Evolutionary conservation across 495 filamentous ascomycete genomes (phyloP).

Genomic region (Penicillium malachiteum): DNA sequence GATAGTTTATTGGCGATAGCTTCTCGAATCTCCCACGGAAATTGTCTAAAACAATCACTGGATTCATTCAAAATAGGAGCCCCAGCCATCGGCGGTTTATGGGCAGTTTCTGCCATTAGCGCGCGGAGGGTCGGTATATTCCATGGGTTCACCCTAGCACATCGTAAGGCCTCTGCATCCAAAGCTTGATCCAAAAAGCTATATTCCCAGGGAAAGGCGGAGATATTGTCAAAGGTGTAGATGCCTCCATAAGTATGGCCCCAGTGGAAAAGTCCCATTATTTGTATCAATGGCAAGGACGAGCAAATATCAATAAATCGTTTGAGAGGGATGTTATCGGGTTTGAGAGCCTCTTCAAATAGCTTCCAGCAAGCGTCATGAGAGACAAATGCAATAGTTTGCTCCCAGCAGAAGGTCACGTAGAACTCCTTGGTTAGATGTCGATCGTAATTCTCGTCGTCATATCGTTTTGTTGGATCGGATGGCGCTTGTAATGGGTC

Average conservation of each 20-base stretch:
- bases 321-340: neutral
- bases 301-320: neutral
- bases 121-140: neutral
- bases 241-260: neutral
- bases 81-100: neutral
- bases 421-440: neutral
- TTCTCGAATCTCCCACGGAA: neutral
- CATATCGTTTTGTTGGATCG: neutral
- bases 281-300: neutral
- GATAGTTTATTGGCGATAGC: neutral
- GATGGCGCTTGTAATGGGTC: neutral
- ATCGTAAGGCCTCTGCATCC: neutral
- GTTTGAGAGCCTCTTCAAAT: neutral
- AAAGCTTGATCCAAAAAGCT: neutral
- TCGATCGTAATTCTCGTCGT: neutral
- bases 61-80: neutral
- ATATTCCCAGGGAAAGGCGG: neutral
- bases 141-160: neutral
- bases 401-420: neutral
- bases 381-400: neutral
- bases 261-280: neutral
- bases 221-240: neutral
- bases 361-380: neutral
- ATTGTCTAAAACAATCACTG: neutral
- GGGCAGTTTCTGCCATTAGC: neutral